These are phyloP conservation scores for Physaria fendleri DNA, from an alignment of 345 rosid genomes.

Conservation along the genomic window DNA sequence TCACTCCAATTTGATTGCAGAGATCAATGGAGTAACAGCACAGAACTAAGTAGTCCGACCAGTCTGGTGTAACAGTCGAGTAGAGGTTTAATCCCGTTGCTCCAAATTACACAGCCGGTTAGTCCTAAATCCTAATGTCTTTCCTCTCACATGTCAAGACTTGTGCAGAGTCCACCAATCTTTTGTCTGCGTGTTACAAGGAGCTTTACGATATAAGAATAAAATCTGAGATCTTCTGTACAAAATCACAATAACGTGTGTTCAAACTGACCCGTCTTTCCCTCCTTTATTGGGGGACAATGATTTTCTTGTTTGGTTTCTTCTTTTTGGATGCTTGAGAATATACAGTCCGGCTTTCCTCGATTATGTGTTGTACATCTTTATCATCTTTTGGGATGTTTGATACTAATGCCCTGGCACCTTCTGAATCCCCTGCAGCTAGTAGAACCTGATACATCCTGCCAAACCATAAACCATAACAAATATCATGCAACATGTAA, in stretches of 20 bases:
- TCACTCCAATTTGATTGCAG: background rate
- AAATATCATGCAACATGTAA: background rate
- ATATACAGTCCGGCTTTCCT: conserved; percentile 24
- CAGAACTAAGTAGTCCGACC: background rate
- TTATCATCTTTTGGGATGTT: conserved; percentile 59
- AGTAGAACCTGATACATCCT: conserved; percentile 87
- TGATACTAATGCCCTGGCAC: conserved; percentile 37
- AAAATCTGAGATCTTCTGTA: conserved; percentile 1
- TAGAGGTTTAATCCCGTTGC: background rate
- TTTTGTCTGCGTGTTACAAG: background rate
- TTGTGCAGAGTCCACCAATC: conserved; percentile 1
- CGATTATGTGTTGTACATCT: conserved; percentile 42
- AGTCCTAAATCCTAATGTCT: background rate
- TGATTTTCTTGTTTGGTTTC: background rate
- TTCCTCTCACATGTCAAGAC: conserved; percentile 2
- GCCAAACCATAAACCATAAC: conserved; percentile 24
- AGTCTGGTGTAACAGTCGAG: background rate
- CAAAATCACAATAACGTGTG: background rate
- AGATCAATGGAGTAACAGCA: background rate
- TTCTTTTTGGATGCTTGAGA: conserved; percentile 8
- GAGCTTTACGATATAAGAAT: background rate
- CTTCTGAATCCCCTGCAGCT: conserved; percentile 45
- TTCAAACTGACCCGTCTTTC: background rate
- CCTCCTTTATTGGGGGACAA: background rate
- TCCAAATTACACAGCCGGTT: background rate